Evolutionary conservation across 2,329 filamentous ascomycete genomes (phyloP), one percentile per base, ranked within the genome.

Genomic region (Cladosporium cucumerinum): DNA sequence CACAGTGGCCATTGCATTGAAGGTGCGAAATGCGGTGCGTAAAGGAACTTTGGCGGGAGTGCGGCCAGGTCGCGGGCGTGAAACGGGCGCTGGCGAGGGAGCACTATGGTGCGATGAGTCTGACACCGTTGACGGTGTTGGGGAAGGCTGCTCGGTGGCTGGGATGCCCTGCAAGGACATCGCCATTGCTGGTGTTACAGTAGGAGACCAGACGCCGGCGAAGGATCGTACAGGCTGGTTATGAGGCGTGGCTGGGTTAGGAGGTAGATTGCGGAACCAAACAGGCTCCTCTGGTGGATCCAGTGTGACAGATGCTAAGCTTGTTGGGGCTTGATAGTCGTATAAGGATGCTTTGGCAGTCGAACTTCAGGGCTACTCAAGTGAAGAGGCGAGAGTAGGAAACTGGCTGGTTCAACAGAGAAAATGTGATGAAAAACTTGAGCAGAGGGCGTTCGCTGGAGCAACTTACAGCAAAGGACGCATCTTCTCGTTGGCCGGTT

Each of bases 1-100:
- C 21, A 78, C 67, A 2, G 74, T 77, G 7, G 78, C 77, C 66
- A 81, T 75, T 63, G 76, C 75, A 51, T 77, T 73, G 67, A 81
- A 76, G 55, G 77, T 76, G 23, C 77, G 73, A 68, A 78, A 76
- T 6, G 68, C 70, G 4, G 77, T 67, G 72, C 76, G 71, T 69
- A 82, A 69, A 66, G 73, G 48, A 68, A 74, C 68, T 66, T 76
- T 70, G 55, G 71, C 69, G 39, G 73, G 70, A 6, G 71, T 69
- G 10, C 71, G 68, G 49, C 66, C 68, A 36, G 67, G 39, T 10
- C 64, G 58, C 28, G 57, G 49, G 6, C 54, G 57, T 2, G 65
- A 48, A 16, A 55, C 16, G 12, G 46, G 34, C 14, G 61, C 18
- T 7, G 62, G 36, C 5, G 59, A 25, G 10, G 28, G 26, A 16